Evolutionary conservation across 345 rosid genomes (phyloP).

Genomic region (Nephelium lappaceum): DNA sequence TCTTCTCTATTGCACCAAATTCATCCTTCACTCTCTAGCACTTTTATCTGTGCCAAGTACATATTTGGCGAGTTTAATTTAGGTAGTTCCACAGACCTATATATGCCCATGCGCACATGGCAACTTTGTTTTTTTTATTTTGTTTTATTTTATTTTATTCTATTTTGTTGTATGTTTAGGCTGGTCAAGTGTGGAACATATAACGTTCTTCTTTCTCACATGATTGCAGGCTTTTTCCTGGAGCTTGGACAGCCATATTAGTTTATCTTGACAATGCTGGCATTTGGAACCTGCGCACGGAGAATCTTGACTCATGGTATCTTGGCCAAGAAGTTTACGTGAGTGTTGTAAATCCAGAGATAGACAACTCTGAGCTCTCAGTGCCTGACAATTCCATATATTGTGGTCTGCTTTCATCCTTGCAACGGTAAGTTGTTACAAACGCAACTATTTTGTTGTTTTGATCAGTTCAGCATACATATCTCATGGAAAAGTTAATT

Average conservation of each 20-base stretch:
- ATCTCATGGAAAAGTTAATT: neutral
- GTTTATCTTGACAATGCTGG: slow-evolving; percentile 91
- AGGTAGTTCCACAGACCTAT: no score
- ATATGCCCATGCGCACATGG: neutral
- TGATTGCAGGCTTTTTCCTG: slow-evolving; percentile 76
- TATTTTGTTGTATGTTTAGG: neutral
- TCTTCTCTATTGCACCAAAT: neutral
- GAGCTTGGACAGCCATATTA: slow-evolving; percentile 94
- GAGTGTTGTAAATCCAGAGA: slow-evolving; percentile 71
- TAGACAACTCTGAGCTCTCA: slow-evolving; percentile 52
- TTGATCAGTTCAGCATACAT: neutral
- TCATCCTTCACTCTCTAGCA: neutral
- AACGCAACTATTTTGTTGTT: neutral
- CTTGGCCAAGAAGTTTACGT: slow-evolving; percentile 85
- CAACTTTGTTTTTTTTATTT: neutral
- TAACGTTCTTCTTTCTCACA: slow-evolving; percentile 8
- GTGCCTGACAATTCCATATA: slow-evolving; percentile 75
- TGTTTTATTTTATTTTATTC: no score
- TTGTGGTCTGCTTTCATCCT: slow-evolving; percentile 76
- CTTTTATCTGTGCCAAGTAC: neutral
- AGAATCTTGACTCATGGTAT: slow-evolving; percentile 89
- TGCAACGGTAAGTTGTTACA: slow-evolving; percentile 68
- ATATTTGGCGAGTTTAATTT: neutral
- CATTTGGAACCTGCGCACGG: slow-evolving; percentile 81
- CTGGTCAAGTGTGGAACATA: neutral